phyloP scores from a whole-genome alignment of 768 basidiomycete species.

The Albatrellus ellisii region DNA sequence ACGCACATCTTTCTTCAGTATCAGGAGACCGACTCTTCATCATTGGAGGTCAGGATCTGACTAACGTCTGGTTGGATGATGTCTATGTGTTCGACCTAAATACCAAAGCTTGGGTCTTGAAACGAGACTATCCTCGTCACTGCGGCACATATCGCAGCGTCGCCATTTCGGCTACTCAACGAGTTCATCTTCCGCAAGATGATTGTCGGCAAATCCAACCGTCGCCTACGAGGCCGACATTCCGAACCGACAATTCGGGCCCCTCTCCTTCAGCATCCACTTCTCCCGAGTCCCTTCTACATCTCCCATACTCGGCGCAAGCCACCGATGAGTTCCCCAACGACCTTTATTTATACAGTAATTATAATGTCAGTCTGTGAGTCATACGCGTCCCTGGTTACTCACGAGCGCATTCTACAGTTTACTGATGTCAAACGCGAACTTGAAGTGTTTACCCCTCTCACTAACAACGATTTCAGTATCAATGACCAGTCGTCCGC shows the following conservation, averaged over 20 bases:
- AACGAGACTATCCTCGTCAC: conserved; percentile 77
- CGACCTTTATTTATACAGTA: conserved; percentile 88
- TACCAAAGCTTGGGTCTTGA: conserved; percentile 62
- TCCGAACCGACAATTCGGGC: conserved; percentile 35
- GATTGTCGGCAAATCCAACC: conserved; percentile 34
- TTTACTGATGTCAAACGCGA: conserved; percentile 94
- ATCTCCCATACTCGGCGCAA: conserved; percentile 64
- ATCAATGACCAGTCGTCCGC: conserved; percentile 68
- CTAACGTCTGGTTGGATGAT: conserved; percentile 89
- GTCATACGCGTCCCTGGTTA: conserved; percentile 4
- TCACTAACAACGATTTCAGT: conserved; percentile 61
- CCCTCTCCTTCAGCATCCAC: conserved; percentile 34
- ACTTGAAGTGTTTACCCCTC: conserved; percentile 81
- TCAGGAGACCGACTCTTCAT: conserved; percentile 77
- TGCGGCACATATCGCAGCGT: conserved; percentile 95
- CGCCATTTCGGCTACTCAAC: conserved; percentile 59
- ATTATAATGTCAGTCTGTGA: conserved; percentile 68
- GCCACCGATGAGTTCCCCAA: conserved; percentile 67
- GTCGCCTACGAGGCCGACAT: conserved; percentile 38
- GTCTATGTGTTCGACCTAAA: conserved; percentile 80
- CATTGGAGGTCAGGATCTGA: conserved; percentile 91
- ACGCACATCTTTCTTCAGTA: conserved; percentile 88
- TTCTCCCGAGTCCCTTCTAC: conserved; percentile 42
- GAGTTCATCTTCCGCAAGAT: conserved; percentile 56
- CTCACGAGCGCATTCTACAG: conserved; percentile 25